Evolutionary conservation across 768 basidiomycete genomes (phyloP).

Genomic region (Tylopilus subfusipes): DNA sequence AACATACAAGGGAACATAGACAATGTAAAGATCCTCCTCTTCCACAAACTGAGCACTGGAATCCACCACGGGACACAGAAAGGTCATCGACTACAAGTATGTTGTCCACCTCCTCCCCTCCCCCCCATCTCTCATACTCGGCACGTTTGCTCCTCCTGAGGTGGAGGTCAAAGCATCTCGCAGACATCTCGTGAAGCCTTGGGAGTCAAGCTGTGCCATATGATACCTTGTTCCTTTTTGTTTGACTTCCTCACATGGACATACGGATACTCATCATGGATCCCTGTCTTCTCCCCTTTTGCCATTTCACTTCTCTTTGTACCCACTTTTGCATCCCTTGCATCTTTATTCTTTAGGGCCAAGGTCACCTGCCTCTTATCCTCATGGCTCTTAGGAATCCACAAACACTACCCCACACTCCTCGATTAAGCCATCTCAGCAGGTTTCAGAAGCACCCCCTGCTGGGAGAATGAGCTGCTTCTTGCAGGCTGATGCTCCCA

Average conservation of each 20-base stretch:
- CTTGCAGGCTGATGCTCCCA: conserved; percentile 16
- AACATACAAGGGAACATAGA: conserved; percentile 23
- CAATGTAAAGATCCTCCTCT: conserved; percentile 24
- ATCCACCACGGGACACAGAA: conserved; percentile 28
- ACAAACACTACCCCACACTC: conserved; percentile 6
- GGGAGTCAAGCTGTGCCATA: conserved; percentile 40
- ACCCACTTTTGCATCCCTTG: conserved; percentile 28
- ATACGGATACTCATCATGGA: conserved; percentile 42
- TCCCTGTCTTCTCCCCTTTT: conserved; percentile 31
- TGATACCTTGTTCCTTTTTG: conserved; percentile 31
- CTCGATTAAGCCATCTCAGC: conserved; percentile 15
- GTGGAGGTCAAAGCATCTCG: conserved; percentile 33
- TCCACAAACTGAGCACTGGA: conserved; percentile 20
- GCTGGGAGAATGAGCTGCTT: conserved; percentile 22
- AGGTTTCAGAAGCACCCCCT: conserved; percentile 7
- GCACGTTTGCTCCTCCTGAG: conserved; percentile 38
- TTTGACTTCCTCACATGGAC: conserved; percentile 40
- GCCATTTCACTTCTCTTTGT: conserved; percentile 29
- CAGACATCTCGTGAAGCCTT: conserved; percentile 43
- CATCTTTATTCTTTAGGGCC: conserved; percentile 41
- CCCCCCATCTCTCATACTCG: conserved; percentile 34
- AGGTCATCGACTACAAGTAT: conserved; percentile 42
- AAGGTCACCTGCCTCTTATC: conserved; percentile 34
- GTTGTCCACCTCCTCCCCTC: conserved; percentile 44
- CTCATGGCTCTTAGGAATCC: conserved; percentile 30